phyloP scores from a whole-genome alignment of 2,329 filamentous ascomycete species.

The Paramyrothecium sp. region DNA sequence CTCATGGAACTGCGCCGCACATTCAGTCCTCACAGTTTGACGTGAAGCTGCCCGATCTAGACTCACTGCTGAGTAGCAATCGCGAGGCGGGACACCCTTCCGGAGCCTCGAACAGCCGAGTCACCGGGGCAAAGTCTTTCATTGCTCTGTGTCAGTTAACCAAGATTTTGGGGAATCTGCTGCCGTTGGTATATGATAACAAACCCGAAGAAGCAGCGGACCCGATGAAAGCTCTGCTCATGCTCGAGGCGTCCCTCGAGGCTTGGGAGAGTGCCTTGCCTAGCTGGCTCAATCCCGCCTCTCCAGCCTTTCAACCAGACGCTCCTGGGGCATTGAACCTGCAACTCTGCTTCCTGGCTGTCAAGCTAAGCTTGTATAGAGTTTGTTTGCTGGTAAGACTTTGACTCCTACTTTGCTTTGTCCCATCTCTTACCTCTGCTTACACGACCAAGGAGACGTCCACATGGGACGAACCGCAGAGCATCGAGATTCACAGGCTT shows the following conservation, averaged over 20 bases:
- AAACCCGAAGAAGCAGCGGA: not conserved
- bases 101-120: not conserved
- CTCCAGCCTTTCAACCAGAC: too few relatives aligned
- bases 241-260: not conserved
- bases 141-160: constrained; percentile 4
- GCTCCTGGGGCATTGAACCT: too few relatives aligned
- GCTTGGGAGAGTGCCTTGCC: not conserved
- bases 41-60: not conserved
- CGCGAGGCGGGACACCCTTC: not conserved
- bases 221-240: not conserved
- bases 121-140: constrained; percentile 2
- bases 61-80: not conserved
- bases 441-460: too few relatives aligned
- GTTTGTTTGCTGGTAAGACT: not conserved
- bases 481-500: not conserved
- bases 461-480: too few relatives aligned
- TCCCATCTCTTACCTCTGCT: too few relatives aligned
- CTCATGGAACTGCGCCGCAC: not conserved
- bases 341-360: constrained; percentile 2
- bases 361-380: constrained; percentile 2
- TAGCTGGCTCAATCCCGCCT: not conserved
- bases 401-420: too few relatives aligned
- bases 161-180: not conserved
- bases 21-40: not conserved
- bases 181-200: not conserved